phyloP scores from a whole-genome alignment of 176 grass and related monocot genomes.

The Ensete ventricosum region DNA sequence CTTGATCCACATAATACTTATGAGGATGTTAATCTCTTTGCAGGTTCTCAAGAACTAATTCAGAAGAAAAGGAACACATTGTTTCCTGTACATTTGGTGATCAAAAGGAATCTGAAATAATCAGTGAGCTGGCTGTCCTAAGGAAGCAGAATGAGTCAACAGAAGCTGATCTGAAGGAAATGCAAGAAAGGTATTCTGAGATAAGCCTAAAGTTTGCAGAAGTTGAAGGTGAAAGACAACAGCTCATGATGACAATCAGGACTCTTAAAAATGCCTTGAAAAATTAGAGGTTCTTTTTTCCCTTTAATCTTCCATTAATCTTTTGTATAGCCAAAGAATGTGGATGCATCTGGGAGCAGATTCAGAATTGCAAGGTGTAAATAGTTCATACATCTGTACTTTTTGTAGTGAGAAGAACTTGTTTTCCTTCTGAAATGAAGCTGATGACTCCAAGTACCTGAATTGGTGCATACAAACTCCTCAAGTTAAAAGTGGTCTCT shows the following conservation, averaged over 20 bases:
- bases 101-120: neutral
- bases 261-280: constrained; percentile 6
- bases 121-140: neutral
- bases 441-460: too few species aligned
- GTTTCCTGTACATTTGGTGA: neutral
- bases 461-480: too few species aligned
- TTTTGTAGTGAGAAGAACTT: too few species aligned
- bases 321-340: too few species aligned
- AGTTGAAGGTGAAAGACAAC: constrained; percentile 8
- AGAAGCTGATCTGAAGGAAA: neutral
- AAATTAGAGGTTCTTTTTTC: neutral
- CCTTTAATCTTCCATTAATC: too few species aligned
- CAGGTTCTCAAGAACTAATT: neutral
- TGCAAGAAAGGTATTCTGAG: constrained; percentile 8
- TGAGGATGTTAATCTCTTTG: neutral
- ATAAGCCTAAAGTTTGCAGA: constrained; percentile 42
- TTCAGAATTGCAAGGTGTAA: too few species aligned
- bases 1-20: neutral
- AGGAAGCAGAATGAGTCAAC: constrained; percentile 3
- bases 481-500: too few species aligned
- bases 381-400: too few species aligned
- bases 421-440: too few species aligned
- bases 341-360: too few species aligned
- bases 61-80: neutral
- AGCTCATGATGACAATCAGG: neutral